These are phyloP conservation scores for Hypoxylon rickii DNA, from an alignment of 495 filamentous ascomycete genomes.

Conservation along the genomic window DNA sequence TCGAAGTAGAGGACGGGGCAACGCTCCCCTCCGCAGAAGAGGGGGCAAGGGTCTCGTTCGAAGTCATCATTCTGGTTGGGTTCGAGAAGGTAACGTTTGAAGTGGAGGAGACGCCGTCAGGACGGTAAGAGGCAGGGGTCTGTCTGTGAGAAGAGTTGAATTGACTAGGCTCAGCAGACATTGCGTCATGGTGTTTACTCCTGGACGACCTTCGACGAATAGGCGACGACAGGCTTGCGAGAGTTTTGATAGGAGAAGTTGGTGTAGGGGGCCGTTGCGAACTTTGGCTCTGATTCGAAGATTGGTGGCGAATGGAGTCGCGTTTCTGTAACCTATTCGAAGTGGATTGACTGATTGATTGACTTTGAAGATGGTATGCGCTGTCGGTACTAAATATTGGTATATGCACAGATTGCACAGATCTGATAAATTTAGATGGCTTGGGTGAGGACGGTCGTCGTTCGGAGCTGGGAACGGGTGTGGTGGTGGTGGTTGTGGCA, in stretches of 20 bases:
- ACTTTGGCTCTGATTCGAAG: slow-evolving; percentile 6
- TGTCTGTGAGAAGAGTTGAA: slow-evolving; percentile 29
- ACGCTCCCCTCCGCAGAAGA: slow-evolving; percentile 36
- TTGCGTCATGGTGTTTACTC: slow-evolving; percentile 42
- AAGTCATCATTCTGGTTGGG: slow-evolving; percentile 29
- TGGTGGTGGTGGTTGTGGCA: background rate
- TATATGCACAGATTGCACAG: slow-evolving; percentile 27
- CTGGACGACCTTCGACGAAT: slow-evolving; percentile 21
- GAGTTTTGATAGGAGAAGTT: slow-evolving; percentile 14
- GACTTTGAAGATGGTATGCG: slow-evolving; percentile 13
- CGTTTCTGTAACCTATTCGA: slow-evolving; percentile 26
- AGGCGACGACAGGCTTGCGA: slow-evolving; percentile 19
- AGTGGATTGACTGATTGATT: background rate
- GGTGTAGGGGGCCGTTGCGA: slow-evolving; percentile 21
- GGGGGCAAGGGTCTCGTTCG: slow-evolving; percentile 27
- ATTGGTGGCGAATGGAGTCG: slow-evolving; percentile 17
- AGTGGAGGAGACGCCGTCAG: slow-evolving; percentile 47
- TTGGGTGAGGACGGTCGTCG: slow-evolving; percentile 21
- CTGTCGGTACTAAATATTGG: slow-evolving; percentile 27
- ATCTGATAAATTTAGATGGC: slow-evolving; percentile 28
- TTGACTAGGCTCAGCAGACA: slow-evolving; percentile 39
- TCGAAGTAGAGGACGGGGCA: slow-evolving; percentile 29
- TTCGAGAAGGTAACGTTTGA: slow-evolving; percentile 36
- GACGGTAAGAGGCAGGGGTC: slow-evolving; percentile 31
- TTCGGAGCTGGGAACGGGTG: slow-evolving; percentile 6